Evolutionary conservation across 371 early-diverging fungal species (phyloP), one percentile per base, ranked within the genome.

Genomic region (Zychaea mexicana): DNA sequence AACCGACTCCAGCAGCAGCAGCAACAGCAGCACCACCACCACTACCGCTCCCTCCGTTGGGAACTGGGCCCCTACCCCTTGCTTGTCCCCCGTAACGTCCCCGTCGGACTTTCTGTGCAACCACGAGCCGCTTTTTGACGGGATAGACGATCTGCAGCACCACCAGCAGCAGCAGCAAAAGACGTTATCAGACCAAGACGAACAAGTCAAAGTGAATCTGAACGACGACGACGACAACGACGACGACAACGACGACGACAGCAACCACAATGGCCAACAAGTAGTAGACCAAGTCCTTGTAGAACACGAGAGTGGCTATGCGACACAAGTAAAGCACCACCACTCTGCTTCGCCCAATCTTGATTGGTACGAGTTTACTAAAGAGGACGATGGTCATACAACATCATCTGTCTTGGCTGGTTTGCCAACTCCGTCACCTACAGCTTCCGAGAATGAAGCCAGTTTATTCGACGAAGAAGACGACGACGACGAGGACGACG

Each of bases 41-140:
- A n/a, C 10, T 32, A 39, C 54, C 38, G n/a, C 57, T 21, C 36
- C 65, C 30, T 57, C 59, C n/a, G 36, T 28, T 53, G 64, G 54
- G 4, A 64, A 42, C 45, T 55, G 54, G 59, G 61, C 58, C 54
- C 71, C 71, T 46, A 69, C 75, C 67, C 75, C 75, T 69, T 71
- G 69, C 65, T 66, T 74, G 47, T 71, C 75, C 65, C 75, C 75
- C 67, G 73, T 73, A 60, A 70, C 73, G 22, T 71, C 75, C 33
- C 75, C 75, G 45, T 74, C 75, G 60, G 75, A 74, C 64, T 71
- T 74, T 56, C 60, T 74, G 75, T 71, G 61, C 67, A 62, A 74
- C 68, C 63, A 65, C 26, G 75, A 74, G 56, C 75, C 75, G 42
- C 64, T 74, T 10, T 74, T 74, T 71, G 75, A 74, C 62, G 75